Evolutionary conservation across 2,329 filamentous ascomycete genomes (phyloP), one percentile per base, ranked within the genome.

Genomic region (Fonsecaea monophora): DNA sequence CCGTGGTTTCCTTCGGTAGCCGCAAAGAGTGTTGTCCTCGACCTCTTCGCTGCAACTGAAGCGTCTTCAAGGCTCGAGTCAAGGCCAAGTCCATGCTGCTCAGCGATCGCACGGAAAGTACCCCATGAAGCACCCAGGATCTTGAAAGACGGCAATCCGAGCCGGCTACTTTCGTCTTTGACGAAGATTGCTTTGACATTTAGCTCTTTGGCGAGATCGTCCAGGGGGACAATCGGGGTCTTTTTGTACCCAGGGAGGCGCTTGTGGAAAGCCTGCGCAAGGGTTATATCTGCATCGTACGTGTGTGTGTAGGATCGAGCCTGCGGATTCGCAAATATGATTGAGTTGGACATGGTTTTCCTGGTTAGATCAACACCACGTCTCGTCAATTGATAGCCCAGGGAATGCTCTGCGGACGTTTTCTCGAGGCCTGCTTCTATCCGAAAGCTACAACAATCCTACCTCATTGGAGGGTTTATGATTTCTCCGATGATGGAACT

Each of bases 1-100:
- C 92, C 91, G 81, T 91, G 90, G 70, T 94, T 94, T 0, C 91
- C 92, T 57, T 92, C 90, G 0, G 90, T 92, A 1, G 88, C 88
- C 0, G 90, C 87, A 48, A 89, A 84, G 0, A 92, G 75, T 0
- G 73, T 78, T 21, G 87, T 70, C 0, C 74, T 71, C 0, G 73
- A 72, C 1, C 71, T 64, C 38, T 72, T 73, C 0, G 80, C 75
- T 0, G 74, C 73, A 0, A 70, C 55, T 2, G 78, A 78, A 1
- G 89, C 71, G 0, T 82, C 77, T 0, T 81, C 77, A 0, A 89
- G 73, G 2, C 78, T 74, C 0, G 82, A 75, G 0, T 80, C 79
- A 0, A 80, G 69, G 0, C 82, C 76, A 0, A 87, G 76, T 1
- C 74, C 76, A 0, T 88, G 76, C 7, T 78, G 34, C 5, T 60